Evolutionary conservation across 345 rosid genomes (phyloP), one percentile per base, ranked within the genome.

Genomic region (Anacardium occidentale): DNA sequence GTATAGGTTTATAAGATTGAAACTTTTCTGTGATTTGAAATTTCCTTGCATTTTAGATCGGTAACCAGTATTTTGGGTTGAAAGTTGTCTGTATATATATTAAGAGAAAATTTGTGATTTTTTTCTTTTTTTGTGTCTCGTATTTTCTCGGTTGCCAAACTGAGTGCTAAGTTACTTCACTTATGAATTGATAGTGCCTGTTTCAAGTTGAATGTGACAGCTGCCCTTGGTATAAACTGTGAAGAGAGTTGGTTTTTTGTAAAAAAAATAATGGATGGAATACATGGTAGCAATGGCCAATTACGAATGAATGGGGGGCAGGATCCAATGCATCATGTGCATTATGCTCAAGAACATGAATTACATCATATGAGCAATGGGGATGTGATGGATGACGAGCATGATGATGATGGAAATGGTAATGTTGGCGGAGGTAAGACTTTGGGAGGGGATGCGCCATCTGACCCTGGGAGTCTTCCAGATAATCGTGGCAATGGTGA

Each of bases 381-480:
- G 65, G 70, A 67, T 52, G 74, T 68, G 63, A 69, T 84, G 85
- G 83, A 72, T 6, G 81, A 81, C 9, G 85, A 76, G 21, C 81
- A 58, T 60, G 85, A 79, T 68, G 83, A 77, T 24, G 83, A 75
- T 57, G 32, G 78, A 20, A 68, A 69, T 52, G 77, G 74, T 53
- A 83, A 68, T 70, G 80, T 80, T 20, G 80, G 62, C 0, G 75
- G 73, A 53, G 76, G 74, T 58, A 81, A 78, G 60, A 85, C 78
- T 56, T 70, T 76, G 60, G 84, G 76, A 56, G 72, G 75, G 67
- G 93, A 87, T 44, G 80, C 79, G 22, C 86, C 87, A 18, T 80
- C 88, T 25, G 92, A 85, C 57, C 85, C 88, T 37, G 89, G 83
- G 44, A 87, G 81, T 69, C 73, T 79, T 64, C 55, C 83, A 54